Conservation (phyloP, 139 green algal species). For the Medakamo hakoo region DNA sequence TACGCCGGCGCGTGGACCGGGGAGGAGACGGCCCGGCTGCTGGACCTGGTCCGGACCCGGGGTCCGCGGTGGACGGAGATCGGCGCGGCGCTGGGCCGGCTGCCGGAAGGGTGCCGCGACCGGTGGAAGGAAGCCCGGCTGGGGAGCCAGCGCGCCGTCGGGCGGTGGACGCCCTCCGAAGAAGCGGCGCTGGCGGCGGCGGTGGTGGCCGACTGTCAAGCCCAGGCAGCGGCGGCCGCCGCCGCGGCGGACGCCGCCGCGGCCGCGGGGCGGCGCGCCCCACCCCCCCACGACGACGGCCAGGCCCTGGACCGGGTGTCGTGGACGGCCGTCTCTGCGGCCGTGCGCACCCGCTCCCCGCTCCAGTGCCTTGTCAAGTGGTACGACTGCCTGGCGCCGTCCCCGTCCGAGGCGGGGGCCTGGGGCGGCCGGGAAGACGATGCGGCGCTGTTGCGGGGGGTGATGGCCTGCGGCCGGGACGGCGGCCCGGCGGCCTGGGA, state of each 20-base stretch:
- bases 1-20: conserved; percentile 36
- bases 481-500: conserved; percentile 27
- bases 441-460: conserved; percentile 26
- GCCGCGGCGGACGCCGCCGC: neutral
- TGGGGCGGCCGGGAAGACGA: conserved; percentile 57
- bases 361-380: conserved; percentile 34
- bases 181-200: neutral
- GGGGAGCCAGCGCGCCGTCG: neutral
- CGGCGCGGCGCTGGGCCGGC: conserved; percentile 22
- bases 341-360: conserved; percentile 18
- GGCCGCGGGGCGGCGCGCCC: conserved; percentile 1
- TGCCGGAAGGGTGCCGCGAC: conserved; percentile 33
- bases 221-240: neutral
- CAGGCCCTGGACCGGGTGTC: conserved; percentile 45
- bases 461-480: conserved; percentile 11
- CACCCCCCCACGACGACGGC: conserved; percentile 4
- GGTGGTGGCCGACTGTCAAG: neutral
- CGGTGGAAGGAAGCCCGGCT: conserved; percentile 21
- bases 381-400: conserved; percentile 30
- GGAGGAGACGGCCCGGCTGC: conserved; percentile 35
- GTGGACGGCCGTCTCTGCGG: conserved; percentile 28
- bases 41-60: conserved; percentile 22
- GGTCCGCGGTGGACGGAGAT: conserved; percentile 43
- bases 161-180: neutral
- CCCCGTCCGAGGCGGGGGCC: conserved; percentile 39